Evolutionary conservation across 192 early-diverging fungal genomes (phyloP).

Genomic region (Coemansia reversa): DNA sequence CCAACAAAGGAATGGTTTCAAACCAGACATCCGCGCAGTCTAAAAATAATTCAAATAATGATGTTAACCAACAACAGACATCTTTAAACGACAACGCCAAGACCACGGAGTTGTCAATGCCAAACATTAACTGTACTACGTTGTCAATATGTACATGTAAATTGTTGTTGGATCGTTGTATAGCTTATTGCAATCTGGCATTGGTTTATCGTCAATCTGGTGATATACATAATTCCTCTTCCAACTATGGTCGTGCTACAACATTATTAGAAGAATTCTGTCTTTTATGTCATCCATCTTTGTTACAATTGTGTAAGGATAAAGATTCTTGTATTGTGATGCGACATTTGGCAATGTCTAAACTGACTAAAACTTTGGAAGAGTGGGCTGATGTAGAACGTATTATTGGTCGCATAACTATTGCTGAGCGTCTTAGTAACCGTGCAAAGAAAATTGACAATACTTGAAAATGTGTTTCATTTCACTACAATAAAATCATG

Average conservation of each 20-base stretch:
- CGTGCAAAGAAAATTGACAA: conserved; percentile 13
- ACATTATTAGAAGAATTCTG: conserved; percentile 14
- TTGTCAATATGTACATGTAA: neutral
- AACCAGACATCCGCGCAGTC: too few species aligned
- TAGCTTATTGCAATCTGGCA: conserved; percentile 16
- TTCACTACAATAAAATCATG: too few species aligned
- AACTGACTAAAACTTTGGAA: conserved; percentile 3
- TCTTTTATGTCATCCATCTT: neutral
- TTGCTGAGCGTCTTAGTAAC: conserved; percentile 15
- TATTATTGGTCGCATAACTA: conserved; percentile 21
- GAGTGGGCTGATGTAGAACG: conserved; percentile 38
- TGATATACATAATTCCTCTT: conserved; percentile 11
- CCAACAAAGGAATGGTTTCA: too few species aligned
- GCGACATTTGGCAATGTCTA: neutral
- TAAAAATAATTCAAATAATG: too few species aligned
- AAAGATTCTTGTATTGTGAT: neutral
- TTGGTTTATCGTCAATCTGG: conserved; percentile 15
- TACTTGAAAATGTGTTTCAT: neutral
- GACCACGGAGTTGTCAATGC: too few species aligned
- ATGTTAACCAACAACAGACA: too few species aligned
- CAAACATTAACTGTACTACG: too few species aligned
- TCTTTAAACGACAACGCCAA: too few species aligned
- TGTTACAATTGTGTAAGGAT: too few species aligned
- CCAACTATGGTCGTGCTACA: conserved; percentile 23
- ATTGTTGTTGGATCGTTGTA: conserved; percentile 4